Evolutionary conservation across 768 basidiomycete species (phyloP).

Genomic region (Calocera viscosa): DNA sequence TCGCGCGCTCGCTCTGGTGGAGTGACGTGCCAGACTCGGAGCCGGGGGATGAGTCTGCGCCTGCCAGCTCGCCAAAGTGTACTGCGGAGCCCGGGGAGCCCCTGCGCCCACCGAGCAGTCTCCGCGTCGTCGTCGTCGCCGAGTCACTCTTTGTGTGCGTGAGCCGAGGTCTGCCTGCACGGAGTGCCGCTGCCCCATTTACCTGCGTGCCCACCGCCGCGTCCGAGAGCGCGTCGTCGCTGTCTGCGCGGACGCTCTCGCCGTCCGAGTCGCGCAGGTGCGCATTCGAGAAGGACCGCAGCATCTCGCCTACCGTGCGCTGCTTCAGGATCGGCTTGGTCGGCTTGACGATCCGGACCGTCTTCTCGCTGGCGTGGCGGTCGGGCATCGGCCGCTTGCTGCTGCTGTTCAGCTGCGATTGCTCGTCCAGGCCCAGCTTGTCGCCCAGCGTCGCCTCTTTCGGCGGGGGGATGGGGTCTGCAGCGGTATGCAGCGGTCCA

Average conservation of each 20-base stretch:
- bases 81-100: background rate
- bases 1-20: background rate
- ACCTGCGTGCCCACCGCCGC: background rate
- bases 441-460: constrained; percentile 40
- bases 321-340: constrained; percentile 91
- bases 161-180: background rate
- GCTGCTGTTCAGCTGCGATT: constrained; percentile 17
- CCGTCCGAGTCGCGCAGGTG: constrained; percentile 4
- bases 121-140: background rate
- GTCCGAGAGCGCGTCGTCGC: background rate
- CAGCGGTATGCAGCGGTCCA: constrained; percentile 89
- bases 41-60: background rate
- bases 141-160: constrained; percentile 8
- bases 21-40: background rate
- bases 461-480: constrained; percentile 63
- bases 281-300: constrained; percentile 25
- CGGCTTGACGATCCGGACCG: constrained; percentile 21
- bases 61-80: background rate
- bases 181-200: background rate
- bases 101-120: background rate
- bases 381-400: constrained; percentile 8
- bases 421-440: constrained; percentile 38
- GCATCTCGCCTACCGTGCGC: constrained; percentile 79
- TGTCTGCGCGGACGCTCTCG: background rate
- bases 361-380: background rate